These are phyloP conservation scores for Salix udensis DNA, from an alignment of 345 rosid species.

Conservation along the genomic window DNA sequence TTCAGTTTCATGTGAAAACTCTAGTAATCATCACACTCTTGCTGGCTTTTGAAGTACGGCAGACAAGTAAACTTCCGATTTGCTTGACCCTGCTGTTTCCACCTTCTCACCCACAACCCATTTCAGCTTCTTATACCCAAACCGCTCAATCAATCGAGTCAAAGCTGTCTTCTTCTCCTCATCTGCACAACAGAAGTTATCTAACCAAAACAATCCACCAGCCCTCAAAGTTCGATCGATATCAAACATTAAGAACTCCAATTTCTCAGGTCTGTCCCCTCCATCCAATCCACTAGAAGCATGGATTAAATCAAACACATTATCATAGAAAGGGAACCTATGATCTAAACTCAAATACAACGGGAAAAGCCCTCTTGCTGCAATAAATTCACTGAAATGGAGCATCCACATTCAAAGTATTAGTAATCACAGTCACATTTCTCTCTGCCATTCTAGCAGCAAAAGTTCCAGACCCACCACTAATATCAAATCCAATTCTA, in stretches of 20 bases:
- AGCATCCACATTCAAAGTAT: constrained; percentile 65
- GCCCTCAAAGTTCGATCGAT: constrained; percentile 75
- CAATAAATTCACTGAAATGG: constrained; percentile 77
- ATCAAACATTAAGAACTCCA: constrained; percentile 97
- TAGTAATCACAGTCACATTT: constrained; percentile 73
- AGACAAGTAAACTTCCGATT: constrained; percentile 64
- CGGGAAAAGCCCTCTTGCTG: constrained; percentile 85
- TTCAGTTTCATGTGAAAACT: background rate
- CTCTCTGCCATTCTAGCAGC: constrained; percentile 95
- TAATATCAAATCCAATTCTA: constrained; percentile 78
- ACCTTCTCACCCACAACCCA: constrained; percentile 88
- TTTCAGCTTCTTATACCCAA: constrained; percentile 88
- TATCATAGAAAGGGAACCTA: constrained; percentile 83
- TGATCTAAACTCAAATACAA: constrained; percentile 82
- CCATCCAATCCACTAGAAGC: constrained; percentile 67
- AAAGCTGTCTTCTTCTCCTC: constrained; percentile 67
- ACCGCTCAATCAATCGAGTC: constrained; percentile 74
- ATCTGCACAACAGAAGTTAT: constrained; percentile 60
- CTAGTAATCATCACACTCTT: constrained; percentile 34
- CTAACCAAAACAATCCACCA: constrained; percentile 87
- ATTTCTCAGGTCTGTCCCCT: constrained; percentile 59
- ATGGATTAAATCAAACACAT: constrained; percentile 74
- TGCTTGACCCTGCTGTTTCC: constrained; percentile 45
- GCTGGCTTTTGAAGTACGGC: constrained; percentile 91
- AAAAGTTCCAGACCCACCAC: constrained; percentile 84